Conservation (phyloP, 495 filamentous ascomycete genomes). For the Penicillium subrubescens region DNA sequence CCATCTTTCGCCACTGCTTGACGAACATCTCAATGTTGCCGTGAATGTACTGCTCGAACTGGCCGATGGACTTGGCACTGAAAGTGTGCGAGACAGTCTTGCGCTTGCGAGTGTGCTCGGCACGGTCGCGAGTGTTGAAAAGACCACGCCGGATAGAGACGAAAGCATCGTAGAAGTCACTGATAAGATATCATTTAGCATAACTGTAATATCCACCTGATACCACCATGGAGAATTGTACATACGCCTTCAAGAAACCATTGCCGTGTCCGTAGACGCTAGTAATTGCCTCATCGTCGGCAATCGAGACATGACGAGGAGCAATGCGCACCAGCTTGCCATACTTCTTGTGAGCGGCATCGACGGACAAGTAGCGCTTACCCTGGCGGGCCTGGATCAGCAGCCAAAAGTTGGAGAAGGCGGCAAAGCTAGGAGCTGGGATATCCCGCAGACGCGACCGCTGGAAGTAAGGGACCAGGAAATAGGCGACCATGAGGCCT, state of each 20-base stretch:
- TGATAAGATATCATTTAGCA: constrained; percentile 26
- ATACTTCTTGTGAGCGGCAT: constrained; percentile 72
- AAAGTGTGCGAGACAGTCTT: constrained; percentile 90
- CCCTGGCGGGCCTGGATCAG: constrained; percentile 68
- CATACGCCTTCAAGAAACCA: constrained; percentile 72
- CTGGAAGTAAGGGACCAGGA: constrained; percentile 69
- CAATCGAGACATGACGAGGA: constrained; percentile 61
- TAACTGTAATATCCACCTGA: not conserved
- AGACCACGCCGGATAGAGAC: constrained; percentile 83
- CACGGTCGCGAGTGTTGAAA: constrained; percentile 86
- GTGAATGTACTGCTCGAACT: constrained; percentile 91
- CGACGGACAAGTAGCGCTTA: constrained; percentile 65
- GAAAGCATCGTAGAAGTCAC: constrained; percentile 88
- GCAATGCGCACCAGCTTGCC: constrained; percentile 62
- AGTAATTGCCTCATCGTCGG: constrained; percentile 59
- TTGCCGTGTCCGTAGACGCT: constrained; percentile 67
- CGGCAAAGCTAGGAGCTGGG: constrained; percentile 65
- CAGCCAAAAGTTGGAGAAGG: constrained; percentile 80
- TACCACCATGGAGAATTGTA: constrained; percentile 5
- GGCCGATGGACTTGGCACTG: constrained; percentile 73
- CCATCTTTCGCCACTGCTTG: constrained; percentile 67
- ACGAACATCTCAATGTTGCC: constrained; percentile 76
- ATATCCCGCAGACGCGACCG: constrained; percentile 64
- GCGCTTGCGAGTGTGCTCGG: constrained; percentile 85
- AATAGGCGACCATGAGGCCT: constrained; percentile 59